Conservation (phyloP, 2,329 filamentous ascomycete genomes). For the Verticillium dahliae region DNA sequence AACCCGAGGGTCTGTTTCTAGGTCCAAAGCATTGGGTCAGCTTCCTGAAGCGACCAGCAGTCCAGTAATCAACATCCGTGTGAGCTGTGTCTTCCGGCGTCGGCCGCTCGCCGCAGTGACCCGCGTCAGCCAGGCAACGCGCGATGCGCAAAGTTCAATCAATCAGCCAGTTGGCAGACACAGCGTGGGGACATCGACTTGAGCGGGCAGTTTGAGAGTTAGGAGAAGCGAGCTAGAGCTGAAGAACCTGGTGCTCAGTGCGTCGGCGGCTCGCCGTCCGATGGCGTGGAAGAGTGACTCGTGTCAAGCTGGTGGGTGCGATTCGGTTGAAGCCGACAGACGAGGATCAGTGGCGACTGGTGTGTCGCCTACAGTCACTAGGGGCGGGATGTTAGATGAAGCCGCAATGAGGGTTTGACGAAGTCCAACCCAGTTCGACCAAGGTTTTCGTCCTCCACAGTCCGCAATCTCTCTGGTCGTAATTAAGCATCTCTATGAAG, state of each 20-base stretch:
- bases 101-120: background rate
- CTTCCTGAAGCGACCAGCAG: background rate
- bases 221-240: background rate
- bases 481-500: too few species aligned
- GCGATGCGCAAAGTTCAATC: too few species aligned
- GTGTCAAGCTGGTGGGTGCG: background rate
- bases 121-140: too few species aligned
- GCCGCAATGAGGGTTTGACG: background rate
- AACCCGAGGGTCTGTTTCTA: background rate
- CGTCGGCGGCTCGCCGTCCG: background rate
- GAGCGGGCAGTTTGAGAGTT: constrained; percentile 2
- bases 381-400: background rate
- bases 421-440: background rate
- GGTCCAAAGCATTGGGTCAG: background rate
- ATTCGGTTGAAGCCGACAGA: background rate
- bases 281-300: background rate
- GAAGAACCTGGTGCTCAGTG: background rate
- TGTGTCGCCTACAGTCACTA: background rate
- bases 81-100: background rate
- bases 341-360: background rate
- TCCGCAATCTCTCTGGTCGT: background rate
- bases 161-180: too few species aligned
- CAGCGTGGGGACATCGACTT: background rate
- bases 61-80: background rate
- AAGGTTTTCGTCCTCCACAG: background rate